phyloP scores from a whole-genome alignment of 441 rosid species.

The Syzygium malaccense region DNA sequence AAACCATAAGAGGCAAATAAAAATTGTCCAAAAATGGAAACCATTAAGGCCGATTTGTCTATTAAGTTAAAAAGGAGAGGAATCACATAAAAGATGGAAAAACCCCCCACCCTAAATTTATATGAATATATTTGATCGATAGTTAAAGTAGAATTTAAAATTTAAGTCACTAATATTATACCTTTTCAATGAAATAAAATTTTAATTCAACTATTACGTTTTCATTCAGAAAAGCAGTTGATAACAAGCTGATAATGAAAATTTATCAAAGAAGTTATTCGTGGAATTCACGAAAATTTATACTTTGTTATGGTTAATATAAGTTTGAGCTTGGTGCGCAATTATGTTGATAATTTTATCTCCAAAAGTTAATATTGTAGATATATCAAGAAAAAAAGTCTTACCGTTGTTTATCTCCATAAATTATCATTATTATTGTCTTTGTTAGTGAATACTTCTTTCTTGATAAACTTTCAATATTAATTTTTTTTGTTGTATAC shows the following conservation, averaged over 20 bases:
- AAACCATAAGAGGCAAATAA: neutral
- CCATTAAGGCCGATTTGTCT: neutral
- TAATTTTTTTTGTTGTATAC: neutral
- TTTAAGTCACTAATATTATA: neutral
- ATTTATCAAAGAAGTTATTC: neutral
- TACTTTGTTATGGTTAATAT: neutral
- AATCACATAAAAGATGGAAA: neutral
- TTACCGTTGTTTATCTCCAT: neutral
- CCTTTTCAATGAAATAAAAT: neutral
- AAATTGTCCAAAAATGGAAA: neutral
- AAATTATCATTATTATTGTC: neutral
- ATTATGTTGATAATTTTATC: neutral
- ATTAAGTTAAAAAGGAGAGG: neutral
- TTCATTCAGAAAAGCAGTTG: neutral
- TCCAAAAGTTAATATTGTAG: neutral
- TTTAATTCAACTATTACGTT: neutral
- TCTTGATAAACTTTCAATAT: neutral
- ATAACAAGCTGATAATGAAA: neutral
- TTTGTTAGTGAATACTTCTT: neutral
- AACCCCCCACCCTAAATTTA: neutral
- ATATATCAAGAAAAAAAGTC: neutral
- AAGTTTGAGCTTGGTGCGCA: neutral
- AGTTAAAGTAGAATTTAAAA: neutral
- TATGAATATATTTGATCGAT: neutral
- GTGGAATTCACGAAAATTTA: neutral